Evolutionary conservation across 805 yeast species (phyloP), one percentile per base, ranked within the genome.

Genomic region (Vanderwaltozyma verrucispora): DNA sequence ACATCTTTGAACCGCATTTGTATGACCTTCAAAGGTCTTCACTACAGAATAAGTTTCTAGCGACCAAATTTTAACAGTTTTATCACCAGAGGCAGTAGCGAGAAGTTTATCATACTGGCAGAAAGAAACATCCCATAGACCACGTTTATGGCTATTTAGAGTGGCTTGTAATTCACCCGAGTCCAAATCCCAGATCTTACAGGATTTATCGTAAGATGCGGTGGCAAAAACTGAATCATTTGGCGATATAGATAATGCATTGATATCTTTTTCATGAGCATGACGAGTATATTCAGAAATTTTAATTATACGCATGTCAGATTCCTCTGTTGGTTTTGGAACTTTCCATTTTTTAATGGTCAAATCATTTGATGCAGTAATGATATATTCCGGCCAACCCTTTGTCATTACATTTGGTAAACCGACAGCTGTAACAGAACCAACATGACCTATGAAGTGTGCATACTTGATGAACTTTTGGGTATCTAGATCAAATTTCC

Each of bases 201-300:
- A 92, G 2, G 88, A 72, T 52, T 89, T 84, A 60, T 92, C 99
- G 56, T 83, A 94, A 11, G 95, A 83, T 2, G 95, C 97, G 1
- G 96, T 81, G 1, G 95, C 97, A 52, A 92, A 78, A 35, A 71
- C 67, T 45, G 79, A 80, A 59, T 89, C 94, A 53, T 87, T 85
- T 14, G 96, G 95, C n/a, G 96, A 72, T 4, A 92, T 68, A 46
- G 87, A 96, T 37, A 92, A 64, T 2, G 89, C 73, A 52, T 92
- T 94, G 42, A 92, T 92, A 59, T 92, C 96, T 58, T 89, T 92
- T 38, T 92, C 97, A 58, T 92, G 99, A 1, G 96, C 97, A 53
- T 88, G 76, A 67, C 96, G 76, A 0, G 98, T 92, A 59, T 80
- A 92, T 38, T 78, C 86, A 2, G 96, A 82, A 2, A 69, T 64